These are phyloP conservation scores for Dioscorea alata DNA, from an alignment of 106 monocot genomes.

Conservation along the genomic window DNA sequence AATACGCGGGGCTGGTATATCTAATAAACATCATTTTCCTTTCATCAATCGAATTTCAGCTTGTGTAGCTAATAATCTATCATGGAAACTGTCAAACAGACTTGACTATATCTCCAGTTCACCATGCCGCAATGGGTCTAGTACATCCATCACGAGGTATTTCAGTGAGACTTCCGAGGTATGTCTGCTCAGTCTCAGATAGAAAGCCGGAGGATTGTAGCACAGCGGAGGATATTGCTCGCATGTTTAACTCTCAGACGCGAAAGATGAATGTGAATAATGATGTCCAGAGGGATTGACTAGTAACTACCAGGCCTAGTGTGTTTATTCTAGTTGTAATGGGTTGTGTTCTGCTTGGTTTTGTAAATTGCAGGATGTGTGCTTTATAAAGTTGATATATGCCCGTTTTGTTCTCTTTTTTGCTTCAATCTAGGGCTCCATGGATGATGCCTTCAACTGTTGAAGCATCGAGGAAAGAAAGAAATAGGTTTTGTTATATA, in stretches of 20 bases:
- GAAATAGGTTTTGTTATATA: no score
- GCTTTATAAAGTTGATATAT: no score
- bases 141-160: slow-evolving; percentile 88
- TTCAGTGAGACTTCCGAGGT: slow-evolving; percentile 84
- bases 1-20: slow-evolving; percentile 76
- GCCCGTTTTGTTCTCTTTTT: no score
- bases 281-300: slow-evolving; percentile 1
- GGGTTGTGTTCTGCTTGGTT: no score
- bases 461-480: no score
- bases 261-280: slow-evolving; percentile 67
- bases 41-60: neutral
- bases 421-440: no score
- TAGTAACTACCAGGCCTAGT: no score
- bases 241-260: slow-evolving; percentile 69
- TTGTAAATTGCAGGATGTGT: no score
- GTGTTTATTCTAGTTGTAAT: no score
- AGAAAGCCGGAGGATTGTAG: slow-evolving; percentile 84
- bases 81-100: slow-evolving; percentile 27
- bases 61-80: neutral
- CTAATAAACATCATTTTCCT: neutral
- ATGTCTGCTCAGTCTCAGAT: slow-evolving; percentile 38
- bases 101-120: slow-evolving; percentile 84
- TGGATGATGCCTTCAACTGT: no score
- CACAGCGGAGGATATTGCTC: slow-evolving; percentile 67
- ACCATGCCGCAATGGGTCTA: slow-evolving; percentile 81